Conservation (phyloP, 2,329 filamentous ascomycete genomes). For the Xylogone sp. region DNA sequence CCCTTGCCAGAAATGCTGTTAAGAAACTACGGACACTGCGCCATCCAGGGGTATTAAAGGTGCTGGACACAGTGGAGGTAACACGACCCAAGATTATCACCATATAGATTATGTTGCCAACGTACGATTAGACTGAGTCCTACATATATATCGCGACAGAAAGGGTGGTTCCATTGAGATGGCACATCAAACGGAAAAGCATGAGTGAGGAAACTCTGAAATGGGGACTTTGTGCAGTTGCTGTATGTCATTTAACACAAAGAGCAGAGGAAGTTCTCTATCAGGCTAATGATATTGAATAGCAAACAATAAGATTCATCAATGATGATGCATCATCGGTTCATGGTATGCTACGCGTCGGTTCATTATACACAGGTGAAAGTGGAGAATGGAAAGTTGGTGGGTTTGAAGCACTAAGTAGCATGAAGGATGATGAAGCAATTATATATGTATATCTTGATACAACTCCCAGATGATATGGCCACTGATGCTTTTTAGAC, state of each 20-base stretch:
- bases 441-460: constrained; percentile 67
- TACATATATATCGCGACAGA: constrained; percentile 97
- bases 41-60: constrained; percentile 91
- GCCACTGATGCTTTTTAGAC: constrained; percentile 46
- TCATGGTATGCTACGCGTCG: constrained; percentile 80
- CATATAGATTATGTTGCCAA: constrained; percentile 16
- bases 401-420: constrained; percentile 90
- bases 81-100: constrained; percentile 11
- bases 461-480: neutral
- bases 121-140: constrained; percentile 67
- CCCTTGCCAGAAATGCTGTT: constrained; percentile 87
- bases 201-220: constrained; percentile 89
- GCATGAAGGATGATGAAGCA: constrained; percentile 92
- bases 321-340: constrained; percentile 91
- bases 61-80: constrained; percentile 92
- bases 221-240: constrained; percentile 88
- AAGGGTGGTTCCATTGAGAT: constrained; percentile 78
- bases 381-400: constrained; percentile 97
- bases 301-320: constrained; percentile 93
- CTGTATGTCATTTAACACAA: constrained; percentile 48
- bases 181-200: constrained; percentile 86
- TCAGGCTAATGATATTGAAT: neutral
- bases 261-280: neutral
- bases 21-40: constrained; percentile 90
- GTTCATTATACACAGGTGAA: constrained; percentile 88